Evolutionary conservation across 169 alveolate species (phyloP), one percentile per base, ranked within the genome.

Genomic region (Cryptosporidium ryanae): DNA sequence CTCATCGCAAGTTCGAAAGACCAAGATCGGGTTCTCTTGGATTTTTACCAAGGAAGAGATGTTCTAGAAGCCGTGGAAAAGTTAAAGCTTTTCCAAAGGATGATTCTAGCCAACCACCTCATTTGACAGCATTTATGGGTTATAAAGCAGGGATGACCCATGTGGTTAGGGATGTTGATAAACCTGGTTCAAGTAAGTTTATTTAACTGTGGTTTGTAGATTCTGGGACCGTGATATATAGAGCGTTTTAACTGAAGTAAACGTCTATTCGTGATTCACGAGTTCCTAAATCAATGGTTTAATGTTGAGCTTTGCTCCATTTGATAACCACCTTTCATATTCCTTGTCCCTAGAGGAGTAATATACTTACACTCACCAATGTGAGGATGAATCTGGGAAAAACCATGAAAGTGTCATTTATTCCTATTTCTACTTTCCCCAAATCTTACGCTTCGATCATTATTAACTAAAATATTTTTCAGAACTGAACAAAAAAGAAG

Each of bases 61-160:
- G 98, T 92, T 93, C 93, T 83, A 84, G 95, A 29, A 96, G 91
- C 50, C 93, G 97, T 68, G 99, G 98, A 23, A 95, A 93, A 83
- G 95, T 93, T 82, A 57, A 93, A 90, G 94, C 98, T n/a, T 98
- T 97, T 96, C 99, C 99, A 66, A 97, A 96, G 93, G 99, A 98
- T 68, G 99, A 98, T 91, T 93, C 96, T 46, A 89, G 94, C 55
- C 93, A 96, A 87, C 96, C 97, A 32, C 97, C 98, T 64, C 99
- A 98, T 93, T 94, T 98, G 55, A 98, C 99, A 0, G 99, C 99
- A 76, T 98, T 98, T 95, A 95, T 97, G 96, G 99, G 99, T 82
- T 98, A 96, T 96, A 98, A 98, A 95, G 99, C 99, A 66, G 99
- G 99, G 83, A 98, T 98, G 99, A 98, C 99, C 55, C 99, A 98